Evolutionary conservation across 768 basidiomycete species (phyloP), one percentile per base, ranked within the genome.

Genomic region (Panaeolus cyanescens): DNA sequence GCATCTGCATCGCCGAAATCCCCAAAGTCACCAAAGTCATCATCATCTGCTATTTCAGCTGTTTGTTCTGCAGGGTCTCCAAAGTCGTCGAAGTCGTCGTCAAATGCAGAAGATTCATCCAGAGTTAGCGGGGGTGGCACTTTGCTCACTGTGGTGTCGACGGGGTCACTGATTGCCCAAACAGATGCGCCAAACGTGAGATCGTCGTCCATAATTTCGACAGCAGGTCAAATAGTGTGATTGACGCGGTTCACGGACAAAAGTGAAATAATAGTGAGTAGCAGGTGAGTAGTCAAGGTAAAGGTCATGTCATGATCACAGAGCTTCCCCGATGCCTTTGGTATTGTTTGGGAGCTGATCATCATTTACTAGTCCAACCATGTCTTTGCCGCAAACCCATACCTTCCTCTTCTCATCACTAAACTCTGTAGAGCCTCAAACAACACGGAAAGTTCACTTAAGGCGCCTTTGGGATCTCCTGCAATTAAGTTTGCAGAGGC

Each of bases 1-100:
- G 64, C 71, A 63, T 79, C 70, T 71, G 82, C 86, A 64, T 91
- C 91, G 66, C 87, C 92, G 72, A 94, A 94, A 69, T 95, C 94
- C 17, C 89, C 92, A 74, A 94, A 94, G 65, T 94, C 92, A 55
- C 87, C 91, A 74, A 93, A 93, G 61, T 93, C 91, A 65, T 93
- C 93, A 50, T 91, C 89, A 13, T 78, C 82, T 1, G 66, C 75
- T n/a, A 74, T 79, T 15, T 81, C 80, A 56, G 68, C 67, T 30
- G 79, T 77, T 2, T 74, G 74, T 32, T 84, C 83, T 64, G 70
- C 69, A 50, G 79, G 69, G 5, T 72, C 77, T 39, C 82, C 85
- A 71, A 90, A 89, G 59, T 86, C 86, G 61, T 88, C 83, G 67
- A 87, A 87, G 58, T 86, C 85, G 59, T 88, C 83, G 66, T 67